phyloP scores from a whole-genome alignment of 164 flowering plant species.

The Liriodendron chinense region DNA sequence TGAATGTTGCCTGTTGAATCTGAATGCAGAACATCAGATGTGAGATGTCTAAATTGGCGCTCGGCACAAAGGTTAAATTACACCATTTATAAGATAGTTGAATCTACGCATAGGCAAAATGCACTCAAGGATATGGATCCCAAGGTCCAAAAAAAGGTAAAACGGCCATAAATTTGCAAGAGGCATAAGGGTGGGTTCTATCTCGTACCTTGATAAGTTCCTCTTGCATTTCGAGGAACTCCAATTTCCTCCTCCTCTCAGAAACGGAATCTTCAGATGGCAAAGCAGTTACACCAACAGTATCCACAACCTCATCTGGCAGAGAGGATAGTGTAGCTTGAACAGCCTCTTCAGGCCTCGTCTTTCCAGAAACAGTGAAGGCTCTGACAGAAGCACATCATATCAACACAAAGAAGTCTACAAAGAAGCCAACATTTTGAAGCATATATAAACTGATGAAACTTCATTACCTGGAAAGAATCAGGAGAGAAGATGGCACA shows the following conservation, averaged over 20 bases:
- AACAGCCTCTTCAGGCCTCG: slow-evolving; percentile 93
- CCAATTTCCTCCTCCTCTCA: slow-evolving; percentile 93
- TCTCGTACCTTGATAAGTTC: slow-evolving; percentile 79
- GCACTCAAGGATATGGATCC: neutral
- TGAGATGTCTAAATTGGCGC: no score
- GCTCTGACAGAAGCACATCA: slow-evolving; percentile 50
- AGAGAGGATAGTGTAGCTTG: slow-evolving; percentile 87
- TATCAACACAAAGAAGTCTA: neutral
- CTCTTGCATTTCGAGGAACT: slow-evolving; percentile 95
- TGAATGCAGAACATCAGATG: no score
- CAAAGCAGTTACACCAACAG: slow-evolving; percentile 77
- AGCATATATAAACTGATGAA: neutral
- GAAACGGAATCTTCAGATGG: slow-evolving; percentile 94
- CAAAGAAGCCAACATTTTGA: neutral
- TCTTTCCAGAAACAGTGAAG: slow-evolving; percentile 79
- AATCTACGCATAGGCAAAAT: neutral
- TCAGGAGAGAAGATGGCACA: slow-evolving; percentile 88
- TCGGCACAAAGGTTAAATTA: no score
- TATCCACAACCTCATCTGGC: slow-evolving; percentile 98
- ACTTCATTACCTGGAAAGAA: slow-evolving; percentile 75
- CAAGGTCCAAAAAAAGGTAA: neutral
- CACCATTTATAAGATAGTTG: no score
- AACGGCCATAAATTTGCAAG: neutral
- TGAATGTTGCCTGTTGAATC: no score
- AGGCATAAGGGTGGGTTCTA: neutral